phyloP scores from a whole-genome alignment of 75 land plant species.

The Selaginella tamariscina region DNA sequence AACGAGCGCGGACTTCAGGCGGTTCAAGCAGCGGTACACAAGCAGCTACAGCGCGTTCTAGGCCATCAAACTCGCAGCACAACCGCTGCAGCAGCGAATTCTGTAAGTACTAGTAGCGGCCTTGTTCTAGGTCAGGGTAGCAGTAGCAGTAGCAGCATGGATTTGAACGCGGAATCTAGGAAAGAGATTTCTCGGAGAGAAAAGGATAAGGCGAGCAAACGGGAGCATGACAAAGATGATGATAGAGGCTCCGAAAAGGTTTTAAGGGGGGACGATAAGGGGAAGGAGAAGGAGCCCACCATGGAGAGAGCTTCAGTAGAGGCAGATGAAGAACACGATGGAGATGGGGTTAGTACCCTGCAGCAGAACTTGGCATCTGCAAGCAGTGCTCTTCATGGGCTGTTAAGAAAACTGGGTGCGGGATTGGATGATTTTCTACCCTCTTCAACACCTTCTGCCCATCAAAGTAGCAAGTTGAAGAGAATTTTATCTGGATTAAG shows the following conservation, averaged over 20 bases:
- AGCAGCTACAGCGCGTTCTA: conserved; percentile 7
- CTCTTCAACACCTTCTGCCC: conserved; percentile 30
- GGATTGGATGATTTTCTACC: conserved; percentile 93
- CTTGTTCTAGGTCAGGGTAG: too few species aligned
- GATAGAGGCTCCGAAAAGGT: conserved; percentile 15
- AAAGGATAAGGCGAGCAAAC: conserved; percentile 17
- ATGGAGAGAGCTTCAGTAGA: conserved; percentile 21
- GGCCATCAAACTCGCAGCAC: neutral
- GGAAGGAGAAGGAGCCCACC: conserved; percentile 22
- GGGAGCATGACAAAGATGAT: conserved; percentile 20
- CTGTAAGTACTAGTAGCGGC: neutral
- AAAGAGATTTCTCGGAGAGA: conserved; percentile 19
- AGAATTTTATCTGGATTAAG: conserved; percentile 75
- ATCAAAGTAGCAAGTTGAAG: conserved; percentile 45
- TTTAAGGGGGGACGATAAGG: conserved; percentile 26
- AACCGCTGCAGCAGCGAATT: conserved; percentile 11
- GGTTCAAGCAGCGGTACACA: conserved; percentile 8
- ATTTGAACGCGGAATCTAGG: conserved; percentile 31
- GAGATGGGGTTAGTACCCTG: conserved; percentile 52
- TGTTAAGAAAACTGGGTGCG: conserved; percentile 84
- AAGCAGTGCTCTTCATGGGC: conserved; percentile 90
- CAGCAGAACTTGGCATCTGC: conserved; percentile 93
- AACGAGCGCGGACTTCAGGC: conserved; percentile 41
- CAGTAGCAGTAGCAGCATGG: conserved; percentile 29
- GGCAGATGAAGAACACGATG: conserved; percentile 69